These are phyloP conservation scores for Sugiyamaella xylanicola DNA, from an alignment of 1,139 yeast species.

Conservation along the genomic window DNA sequence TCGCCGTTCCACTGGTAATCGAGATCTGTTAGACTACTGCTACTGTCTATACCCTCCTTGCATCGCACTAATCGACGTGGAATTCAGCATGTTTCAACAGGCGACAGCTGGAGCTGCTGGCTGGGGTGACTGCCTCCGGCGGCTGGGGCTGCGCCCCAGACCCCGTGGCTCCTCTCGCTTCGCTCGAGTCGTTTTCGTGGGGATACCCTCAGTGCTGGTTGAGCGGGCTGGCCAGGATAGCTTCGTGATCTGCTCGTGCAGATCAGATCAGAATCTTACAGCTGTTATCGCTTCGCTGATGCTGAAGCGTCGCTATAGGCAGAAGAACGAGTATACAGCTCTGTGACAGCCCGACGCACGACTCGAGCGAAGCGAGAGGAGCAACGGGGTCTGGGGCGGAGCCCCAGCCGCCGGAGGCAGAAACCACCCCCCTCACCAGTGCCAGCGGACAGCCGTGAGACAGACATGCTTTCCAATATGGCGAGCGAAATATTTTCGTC, in stretches of 20 bases:
- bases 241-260: too few relatives aligned
- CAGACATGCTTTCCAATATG: background rate
- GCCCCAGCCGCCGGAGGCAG: constrained; percentile 4
- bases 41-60: background rate
- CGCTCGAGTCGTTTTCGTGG: background rate
- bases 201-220: too few relatives aligned
- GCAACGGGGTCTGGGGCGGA: background rate
- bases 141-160: background rate
- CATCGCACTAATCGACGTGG: background rate
- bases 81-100: background rate
- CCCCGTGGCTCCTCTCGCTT: background rate
- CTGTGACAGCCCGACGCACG: background rate
- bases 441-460: too few relatives aligned
- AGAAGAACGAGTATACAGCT: too few relatives aligned
- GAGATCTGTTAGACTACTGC: too few relatives aligned
- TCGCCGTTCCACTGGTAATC: too few relatives aligned
- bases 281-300: too few relatives aligned
- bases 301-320: too few relatives aligned
- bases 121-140: background rate
- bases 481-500: too few relatives aligned
- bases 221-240: too few relatives aligned
- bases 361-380: background rate
- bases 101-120: too few relatives aligned
- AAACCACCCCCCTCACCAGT: background rate
- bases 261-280: too few relatives aligned